These are phyloP conservation scores for Chaetomium sp. DNA, from an alignment of 2,329 filamentous ascomycete genomes.

Conservation along the genomic window DNA sequence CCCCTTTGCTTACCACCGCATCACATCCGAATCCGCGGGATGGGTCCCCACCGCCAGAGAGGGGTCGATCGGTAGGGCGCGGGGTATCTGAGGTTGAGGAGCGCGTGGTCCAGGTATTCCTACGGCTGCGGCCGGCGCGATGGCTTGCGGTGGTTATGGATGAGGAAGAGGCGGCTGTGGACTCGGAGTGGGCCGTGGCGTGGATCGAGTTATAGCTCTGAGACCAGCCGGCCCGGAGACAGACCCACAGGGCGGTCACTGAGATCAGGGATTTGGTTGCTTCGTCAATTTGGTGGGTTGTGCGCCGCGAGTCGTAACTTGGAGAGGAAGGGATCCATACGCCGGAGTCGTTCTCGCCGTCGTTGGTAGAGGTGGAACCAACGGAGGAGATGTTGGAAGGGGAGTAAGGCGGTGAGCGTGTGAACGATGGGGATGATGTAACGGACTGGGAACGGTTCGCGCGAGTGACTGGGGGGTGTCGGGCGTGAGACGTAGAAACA, in stretches of 20 bases:
- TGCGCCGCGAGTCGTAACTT: constrained; percentile 25
- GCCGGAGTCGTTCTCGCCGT: constrained; percentile 22
- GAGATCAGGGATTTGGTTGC: constrained; percentile 43
- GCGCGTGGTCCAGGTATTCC: constrained; percentile 22
- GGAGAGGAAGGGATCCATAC: constrained; percentile 13
- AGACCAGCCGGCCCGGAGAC: constrained; percentile 38
- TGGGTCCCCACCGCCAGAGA: not conserved
- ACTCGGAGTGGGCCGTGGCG: not conserved
- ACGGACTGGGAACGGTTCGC: constrained; percentile 10
- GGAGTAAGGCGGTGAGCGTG: not conserved
- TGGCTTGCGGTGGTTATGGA: not conserved
- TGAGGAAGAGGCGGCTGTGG: not conserved
- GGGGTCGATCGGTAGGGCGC: not conserved
- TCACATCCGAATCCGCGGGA: not conserved
- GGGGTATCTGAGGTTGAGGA: constrained; percentile 10
- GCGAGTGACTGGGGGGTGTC: constrained; percentile 38
- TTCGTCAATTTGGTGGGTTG: constrained; percentile 35
- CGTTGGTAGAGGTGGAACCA: constrained; percentile 9
- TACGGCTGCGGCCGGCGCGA: constrained; percentile 10
- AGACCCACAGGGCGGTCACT: constrained; percentile 47
- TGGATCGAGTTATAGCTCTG: constrained; percentile 4
- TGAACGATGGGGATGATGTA: not conserved
- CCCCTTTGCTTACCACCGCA: too few species aligned
- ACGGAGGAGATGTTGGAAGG: constrained; percentile 8
- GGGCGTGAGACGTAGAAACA: constrained; percentile 43